Conservation (phyloP, 257 asterid genomes). For the Perilla frutescens region DNA sequence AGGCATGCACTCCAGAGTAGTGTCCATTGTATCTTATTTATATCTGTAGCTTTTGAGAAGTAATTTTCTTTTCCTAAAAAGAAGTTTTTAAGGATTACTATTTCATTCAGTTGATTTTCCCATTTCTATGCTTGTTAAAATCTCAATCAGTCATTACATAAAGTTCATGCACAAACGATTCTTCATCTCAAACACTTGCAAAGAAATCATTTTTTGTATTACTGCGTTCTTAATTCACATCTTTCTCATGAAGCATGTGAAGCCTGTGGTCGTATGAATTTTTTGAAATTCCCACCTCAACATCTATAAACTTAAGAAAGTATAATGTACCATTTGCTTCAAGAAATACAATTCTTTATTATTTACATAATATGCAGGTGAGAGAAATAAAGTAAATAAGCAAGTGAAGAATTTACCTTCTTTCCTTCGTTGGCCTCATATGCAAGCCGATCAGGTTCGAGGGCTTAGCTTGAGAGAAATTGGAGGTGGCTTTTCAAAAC, state of each 20-base stretch:
- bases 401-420: slow-evolving; percentile 56
- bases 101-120: slow-evolving; percentile 7
- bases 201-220: neutral
- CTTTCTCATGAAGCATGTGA: slow-evolving; percentile 25
- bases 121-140: slow-evolving; percentile 16
- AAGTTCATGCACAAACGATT: neutral
- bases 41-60: too few species aligned
- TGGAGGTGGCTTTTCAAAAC: slow-evolving; percentile 97
- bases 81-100: too few species aligned
- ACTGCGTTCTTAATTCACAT: neutral
- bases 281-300: slow-evolving; percentile 9
- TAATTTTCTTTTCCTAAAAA: too few species aligned
- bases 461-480: slow-evolving; percentile 94
- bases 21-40: too few species aligned
- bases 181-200: neutral
- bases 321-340: slow-evolving; percentile 19
- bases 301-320: slow-evolving; percentile 3
- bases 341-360: slow-evolving; percentile 23
- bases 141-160: slow-evolving; percentile 6
- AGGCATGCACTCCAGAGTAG: neutral
- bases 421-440: slow-evolving; percentile 97
- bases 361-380: slow-evolving; percentile 61
- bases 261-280: slow-evolving; percentile 15
- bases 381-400: slow-evolving; percentile 59
- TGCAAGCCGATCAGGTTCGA: slow-evolving; percentile 90